Conservation (phyloP, 1,284 basidiomycete genomes). For the Cryptococcus depauperatus region DNA sequence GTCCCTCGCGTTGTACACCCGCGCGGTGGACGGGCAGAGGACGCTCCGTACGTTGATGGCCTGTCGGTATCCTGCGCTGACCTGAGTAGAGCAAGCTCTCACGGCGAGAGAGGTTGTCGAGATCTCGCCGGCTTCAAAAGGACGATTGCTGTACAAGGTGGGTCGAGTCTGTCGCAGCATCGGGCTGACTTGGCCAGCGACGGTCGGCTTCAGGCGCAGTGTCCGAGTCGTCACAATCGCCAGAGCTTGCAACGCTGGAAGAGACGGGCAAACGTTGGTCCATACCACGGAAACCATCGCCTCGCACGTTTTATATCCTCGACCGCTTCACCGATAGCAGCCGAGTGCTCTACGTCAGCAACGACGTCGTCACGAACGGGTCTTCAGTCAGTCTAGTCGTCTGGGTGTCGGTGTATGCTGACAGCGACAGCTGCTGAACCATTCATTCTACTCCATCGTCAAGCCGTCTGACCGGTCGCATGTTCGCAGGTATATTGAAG, state of each 20-base stretch:
- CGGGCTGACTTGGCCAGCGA: conserved; percentile 3
- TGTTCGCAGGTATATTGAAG: conserved; percentile 30
- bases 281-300: conserved; percentile 11
- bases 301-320: conserved; percentile 33
- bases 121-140: conserved; percentile 20
- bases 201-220: too few species aligned
- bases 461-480: conserved; percentile 26
- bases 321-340: conserved; percentile 36
- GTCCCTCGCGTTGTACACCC: conserved; percentile 12
- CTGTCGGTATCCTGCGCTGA: conserved; percentile 6
- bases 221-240: neutral
- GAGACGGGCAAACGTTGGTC: conserved; percentile 7
- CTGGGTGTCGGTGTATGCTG: neutral
- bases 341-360: conserved; percentile 32
- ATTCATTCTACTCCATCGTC: conserved; percentile 35
- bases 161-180: neutral
- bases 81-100: conserved; percentile 26
- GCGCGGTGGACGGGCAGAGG: conserved; percentile 14
- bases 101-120: conserved; percentile 38
- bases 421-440: conserved; percentile 18
- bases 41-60: conserved; percentile 19
- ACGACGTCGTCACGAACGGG: conserved; percentile 29
- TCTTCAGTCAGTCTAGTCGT: conserved; percentile 14
- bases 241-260: too few species aligned
- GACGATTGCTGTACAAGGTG: conserved; percentile 13